Evolutionary conservation across 257 asterid species (phyloP), one percentile per base, ranked within the genome.

Genomic region (Solanum commersonii): DNA sequence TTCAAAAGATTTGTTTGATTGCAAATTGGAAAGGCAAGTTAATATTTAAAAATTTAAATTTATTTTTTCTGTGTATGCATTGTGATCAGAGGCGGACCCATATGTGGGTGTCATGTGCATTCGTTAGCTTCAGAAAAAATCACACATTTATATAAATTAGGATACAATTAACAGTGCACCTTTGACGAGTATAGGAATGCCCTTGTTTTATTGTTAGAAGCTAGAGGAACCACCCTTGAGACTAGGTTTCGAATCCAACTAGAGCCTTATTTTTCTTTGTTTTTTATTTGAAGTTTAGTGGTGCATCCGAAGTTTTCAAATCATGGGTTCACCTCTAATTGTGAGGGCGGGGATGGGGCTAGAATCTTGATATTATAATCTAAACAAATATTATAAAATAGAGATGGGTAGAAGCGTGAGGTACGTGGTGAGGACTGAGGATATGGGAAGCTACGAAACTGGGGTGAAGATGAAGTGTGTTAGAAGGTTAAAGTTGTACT

Each of bases 41-140:
- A 46, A 18, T 27, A 46, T 81, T 16, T 46, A 27, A 46, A 81
- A 44, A 27, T 81, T 74, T 4, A n/a, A 63, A 4, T 65, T 0
- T 10, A 1, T 0, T n/a, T n/a, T n/a, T 65, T 10, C 5, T n/a
- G 15, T 65, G 31, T 65, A 63, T 65, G 71, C 29, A n/a, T n/a
- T n/a, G 72, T 65, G 72, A 8, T n/a, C 10, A 52, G 0, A 52
- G 63, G 10, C 0, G 4, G 10, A 0, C 4, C 63, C 1, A 6
- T 0, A 0, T 52, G 7, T 14, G 3, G 23, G 8, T 15, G 9
- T 12, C 10, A 52, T 5, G 23, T 0, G 1, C 0, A 5, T 7
- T 5, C 0, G 9, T 52, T 52, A 52, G 18, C 23, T 52, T 52
- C 3, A 5, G 0, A 49, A 49, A 49, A 49, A 49, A 5, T 16